Evolutionary conservation across 139 green algal genomes (phyloP).

Genomic region (Haematococcus lacustris): DNA sequence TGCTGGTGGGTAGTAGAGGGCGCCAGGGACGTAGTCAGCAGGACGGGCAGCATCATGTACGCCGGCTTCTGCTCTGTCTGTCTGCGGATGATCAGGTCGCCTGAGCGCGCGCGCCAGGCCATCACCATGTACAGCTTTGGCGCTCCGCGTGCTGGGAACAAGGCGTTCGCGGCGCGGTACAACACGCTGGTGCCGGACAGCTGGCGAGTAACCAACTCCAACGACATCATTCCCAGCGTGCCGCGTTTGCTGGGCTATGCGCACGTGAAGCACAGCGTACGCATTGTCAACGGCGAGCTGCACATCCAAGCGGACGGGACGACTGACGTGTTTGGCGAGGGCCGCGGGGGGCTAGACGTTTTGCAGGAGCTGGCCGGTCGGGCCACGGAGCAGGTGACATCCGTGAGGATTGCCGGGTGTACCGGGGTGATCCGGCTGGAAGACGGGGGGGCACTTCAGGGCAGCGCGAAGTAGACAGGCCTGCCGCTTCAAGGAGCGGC

Average conservation of each 20-base stretch:
- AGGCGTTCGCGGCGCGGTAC: conserved; percentile 55
- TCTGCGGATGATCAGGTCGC: no score
- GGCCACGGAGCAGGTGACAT: conserved; percentile 16
- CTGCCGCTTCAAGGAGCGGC: no score
- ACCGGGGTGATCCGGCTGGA: no score
- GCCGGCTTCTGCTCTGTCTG: no score
- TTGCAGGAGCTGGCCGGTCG: conserved; percentile 18
- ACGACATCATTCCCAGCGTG: conserved; percentile 58
- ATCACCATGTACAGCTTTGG: conserved; percentile 75
- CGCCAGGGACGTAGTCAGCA: no score
- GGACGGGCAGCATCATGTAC: no score
- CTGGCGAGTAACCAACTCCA: conserved; percentile 65
- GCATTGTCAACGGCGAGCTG: conserved; percentile 17
- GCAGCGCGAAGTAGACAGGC: no score
- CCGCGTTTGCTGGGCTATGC: conserved; percentile 69
- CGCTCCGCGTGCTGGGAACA: conserved; percentile 69
- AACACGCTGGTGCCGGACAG: conserved; percentile 43
- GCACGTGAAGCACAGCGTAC: conserved; percentile 51
- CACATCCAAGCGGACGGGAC: conserved; percentile 3
- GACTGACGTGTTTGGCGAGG: conserved; percentile 41
- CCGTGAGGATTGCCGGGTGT: no score
- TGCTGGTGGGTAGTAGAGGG: no score
- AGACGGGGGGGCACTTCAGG: no score
- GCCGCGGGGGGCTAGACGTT: conserved; percentile 32
- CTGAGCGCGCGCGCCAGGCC: conserved; percentile 5